Evolutionary conservation across 495 filamentous ascomycete genomes (phyloP), one percentile per base, ranked within the genome.

Genomic region (Hyphodiscus hymeniophilus): DNA sequence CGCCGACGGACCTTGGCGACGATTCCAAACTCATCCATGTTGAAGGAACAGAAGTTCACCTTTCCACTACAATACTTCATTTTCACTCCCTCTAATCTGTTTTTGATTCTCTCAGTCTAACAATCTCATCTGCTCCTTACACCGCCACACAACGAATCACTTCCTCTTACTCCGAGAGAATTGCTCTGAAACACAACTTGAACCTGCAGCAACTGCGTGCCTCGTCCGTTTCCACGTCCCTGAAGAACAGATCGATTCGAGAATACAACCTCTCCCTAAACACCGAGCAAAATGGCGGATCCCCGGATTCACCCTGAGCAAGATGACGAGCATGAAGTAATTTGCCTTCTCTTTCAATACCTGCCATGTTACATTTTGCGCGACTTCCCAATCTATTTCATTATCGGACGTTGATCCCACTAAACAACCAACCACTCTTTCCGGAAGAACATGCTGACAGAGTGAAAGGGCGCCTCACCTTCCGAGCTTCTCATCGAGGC

Each of bases 401-500:
- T 38, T 38, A 36, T 23, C 23, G 11, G 38, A 52, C 30, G 7
- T 30, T 28, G 1, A 7, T 33, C 34, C 28, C 45, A 7, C 22
- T 3, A 16, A 40, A 8, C 22, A 20, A 23, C 3, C 26, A 38
- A n/a, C 13, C 12, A 2, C 22, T 13, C 7, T 7, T 17, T 21
- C 16, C 3, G 2, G n/a, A 3, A 13, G 7, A 13, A 18, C n/a
- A 12, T 35, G 20, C 43, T 46, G 43, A 42, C 7, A 43, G 7
- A 7, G 38, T 16, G 3, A 31, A 20, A 96, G 87, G 92, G 92
- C 63, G 92, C 94, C 48, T 85, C 87, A 41, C 78, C 81, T 11
- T 68, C 76, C 57, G 94, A 99, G 65, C 79, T 84, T 55, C 77
- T 97, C 47, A 80, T 99, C 64, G 92, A 95, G 71, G 85, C 94